phyloP scores from a whole-genome alignment of 2,329 filamentous ascomycete genomes.

The Cordyceps fumosorosea region DNA sequence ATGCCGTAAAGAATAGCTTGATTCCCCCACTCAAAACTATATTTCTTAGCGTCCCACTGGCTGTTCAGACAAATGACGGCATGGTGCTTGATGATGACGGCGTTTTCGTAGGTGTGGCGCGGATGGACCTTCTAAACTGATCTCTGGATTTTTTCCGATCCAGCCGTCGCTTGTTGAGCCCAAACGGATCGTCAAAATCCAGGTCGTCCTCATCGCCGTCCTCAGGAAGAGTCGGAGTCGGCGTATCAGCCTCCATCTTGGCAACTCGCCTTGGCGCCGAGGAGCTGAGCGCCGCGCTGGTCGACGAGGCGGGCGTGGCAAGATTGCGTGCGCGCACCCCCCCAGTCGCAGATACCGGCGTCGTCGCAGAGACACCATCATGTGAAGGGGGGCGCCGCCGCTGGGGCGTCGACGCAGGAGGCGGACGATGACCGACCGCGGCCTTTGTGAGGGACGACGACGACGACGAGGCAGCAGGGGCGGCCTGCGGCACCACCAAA shows the following conservation, averaged over 20 bases:
- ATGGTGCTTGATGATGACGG: conserved; percentile 25
- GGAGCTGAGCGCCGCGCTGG: background rate
- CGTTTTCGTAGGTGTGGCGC: conserved; percentile 15
- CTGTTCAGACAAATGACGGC: conserved; percentile 29
- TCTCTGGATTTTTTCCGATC: conserved; percentile 26
- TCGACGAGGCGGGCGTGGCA: background rate
- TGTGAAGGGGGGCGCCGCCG: background rate
- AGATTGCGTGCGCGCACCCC: background rate
- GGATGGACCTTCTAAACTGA: conserved; percentile 19
- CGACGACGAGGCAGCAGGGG: background rate
- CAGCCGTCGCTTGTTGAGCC: conserved; percentile 25
- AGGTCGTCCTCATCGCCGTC: conserved; percentile 9
- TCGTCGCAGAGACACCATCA: background rate
- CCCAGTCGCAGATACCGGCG: background rate
- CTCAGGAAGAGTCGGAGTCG: background rate
- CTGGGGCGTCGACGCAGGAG: background rate
- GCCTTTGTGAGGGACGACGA: conserved; percentile 14
- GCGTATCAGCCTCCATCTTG: conserved; percentile 1
- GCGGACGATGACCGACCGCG: conserved; percentile 14
- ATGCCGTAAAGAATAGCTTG: conserved; percentile 17
- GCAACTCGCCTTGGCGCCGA: conserved; percentile 3
- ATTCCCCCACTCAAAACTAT: background rate
- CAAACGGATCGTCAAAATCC: conserved; percentile 31
- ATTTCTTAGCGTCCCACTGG: background rate
- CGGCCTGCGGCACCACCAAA: background rate